These are phyloP conservation scores for Apostasia shenzhenica DNA, from an alignment of 106 monocot species.

Conservation along the genomic window DNA sequence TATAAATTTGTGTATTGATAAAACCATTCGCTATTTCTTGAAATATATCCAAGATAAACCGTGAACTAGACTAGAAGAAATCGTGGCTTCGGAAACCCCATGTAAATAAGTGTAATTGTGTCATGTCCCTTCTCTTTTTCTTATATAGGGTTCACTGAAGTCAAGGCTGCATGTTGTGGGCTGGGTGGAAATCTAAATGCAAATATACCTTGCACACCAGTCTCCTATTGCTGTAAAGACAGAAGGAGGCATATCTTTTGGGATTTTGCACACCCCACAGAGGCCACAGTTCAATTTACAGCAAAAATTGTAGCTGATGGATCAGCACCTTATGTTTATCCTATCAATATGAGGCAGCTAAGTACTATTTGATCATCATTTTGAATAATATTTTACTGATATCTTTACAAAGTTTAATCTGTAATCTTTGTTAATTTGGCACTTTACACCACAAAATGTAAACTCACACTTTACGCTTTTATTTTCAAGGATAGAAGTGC, in stretches of 20 bases:
- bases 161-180: constrained; percentile 23
- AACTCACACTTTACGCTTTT: too few species aligned
- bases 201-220: constrained; percentile 12
- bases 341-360: constrained; percentile 13
- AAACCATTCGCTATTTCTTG: constrained; percentile 10
- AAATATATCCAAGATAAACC: constrained; percentile 2
- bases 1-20: constrained; percentile 10
- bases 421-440: too few species aligned
- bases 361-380: neutral
- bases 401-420: too few species aligned
- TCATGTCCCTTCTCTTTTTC: neutral
- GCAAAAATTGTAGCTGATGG: constrained; percentile 2
- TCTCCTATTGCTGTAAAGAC: constrained; percentile 13
- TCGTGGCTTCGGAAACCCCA: too few species aligned
- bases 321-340: constrained; percentile 11
- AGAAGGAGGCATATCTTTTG: constrained; percentile 14
- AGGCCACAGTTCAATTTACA: constrained; percentile 5
- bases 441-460: too few species aligned
- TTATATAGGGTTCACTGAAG: constrained; percentile 16
- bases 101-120: too few species aligned
- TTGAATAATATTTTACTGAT: too few species aligned
- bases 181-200: constrained; percentile 16
- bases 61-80: too few species aligned
- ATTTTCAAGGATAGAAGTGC: too few species aligned
- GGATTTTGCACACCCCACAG: constrained; percentile 17